These are phyloP conservation scores for Thalassia testudinum DNA, from an alignment of 116 monocot species.

Conservation along the genomic window DNA sequence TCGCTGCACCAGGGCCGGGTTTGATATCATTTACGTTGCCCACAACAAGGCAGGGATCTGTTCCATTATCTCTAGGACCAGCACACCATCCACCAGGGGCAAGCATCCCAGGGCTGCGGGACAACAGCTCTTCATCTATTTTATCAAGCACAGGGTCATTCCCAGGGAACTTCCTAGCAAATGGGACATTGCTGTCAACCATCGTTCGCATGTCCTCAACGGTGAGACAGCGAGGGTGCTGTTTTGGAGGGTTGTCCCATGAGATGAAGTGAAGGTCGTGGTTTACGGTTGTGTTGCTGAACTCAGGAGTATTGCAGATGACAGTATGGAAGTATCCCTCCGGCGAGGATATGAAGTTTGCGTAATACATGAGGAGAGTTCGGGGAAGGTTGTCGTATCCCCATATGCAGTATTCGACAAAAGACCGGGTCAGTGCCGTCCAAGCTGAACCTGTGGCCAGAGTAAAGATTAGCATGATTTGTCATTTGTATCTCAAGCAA, in stretches of 20 bases:
- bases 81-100: conserved; percentile 23
- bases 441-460: neutral
- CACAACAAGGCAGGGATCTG: conserved; percentile 17
- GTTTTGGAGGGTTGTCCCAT: conserved; percentile 7
- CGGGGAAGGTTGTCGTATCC: conserved; percentile 1
- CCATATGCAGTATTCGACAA: conserved; percentile 3
- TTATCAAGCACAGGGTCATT: conserved; percentile 14
- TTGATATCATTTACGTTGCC: conserved; percentile 1
- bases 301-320: neutral
- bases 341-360: neutral
- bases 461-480: too few species aligned
- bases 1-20: conserved; percentile 14
- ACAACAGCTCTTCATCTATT: conserved; percentile 19
- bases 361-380: conserved; percentile 1
- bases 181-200: conserved; percentile 22
- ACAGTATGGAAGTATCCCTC: conserved; percentile 3
- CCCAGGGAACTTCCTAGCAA: conserved; percentile 16
- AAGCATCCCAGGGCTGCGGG: conserved; percentile 11
- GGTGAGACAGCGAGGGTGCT: conserved; percentile 24
- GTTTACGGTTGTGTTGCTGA: conserved; percentile 16
- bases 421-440: neutral
- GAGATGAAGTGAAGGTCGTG: conserved; percentile 23
- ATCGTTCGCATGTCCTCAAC: conserved; percentile 8
- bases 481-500: too few species aligned
- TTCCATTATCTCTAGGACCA: conserved; percentile 4